Evolutionary conservation across 2,329 filamentous ascomycete species (phyloP), one percentile per base, ranked within the genome.

Genomic region (Fusarium concolor): DNA sequence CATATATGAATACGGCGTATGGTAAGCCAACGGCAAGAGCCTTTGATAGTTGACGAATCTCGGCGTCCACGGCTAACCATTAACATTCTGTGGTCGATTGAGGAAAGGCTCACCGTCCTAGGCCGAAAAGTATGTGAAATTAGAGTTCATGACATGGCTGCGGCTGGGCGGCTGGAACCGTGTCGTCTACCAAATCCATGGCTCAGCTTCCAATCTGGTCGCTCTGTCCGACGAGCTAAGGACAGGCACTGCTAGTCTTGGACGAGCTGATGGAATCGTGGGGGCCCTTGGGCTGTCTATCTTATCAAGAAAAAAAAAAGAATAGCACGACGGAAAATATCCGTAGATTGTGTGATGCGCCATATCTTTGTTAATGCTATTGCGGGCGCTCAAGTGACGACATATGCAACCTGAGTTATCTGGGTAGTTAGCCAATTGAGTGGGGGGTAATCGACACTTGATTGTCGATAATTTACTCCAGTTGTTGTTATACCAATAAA

Each of bases 371-470:
- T 53, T 53, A 47, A 33, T 56, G 53, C 44, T 43, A 29, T 38
- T 73, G 71, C 71, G 70, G 71, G 71, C 71, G 71, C 56, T 66
- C 41, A 37, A 56, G 47, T 62, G 43, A 69, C 46, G 50, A 52
- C 44, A 64, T 31, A 64, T 64, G 51, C 44, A 64, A 64, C 59
- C 41, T 22, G n/a, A 58, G 35, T 18, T 52, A 49, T 64, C 59
- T 42, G 17, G 26, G 41, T 60, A 60, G 29, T 59, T 29, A 45
- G 20, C 43, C 29, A 46, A 35, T 39, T 37, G 47, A 42, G 59
- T 64, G 60, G 57, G 22, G 55, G 67, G 63, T 28, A 60, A 60
- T 59, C 47, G 61, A 41, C 49, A 58, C 22, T 57, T 57, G 38
- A 50, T 43, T 61, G 35, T 28, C 20, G n/a, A 26, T 39, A 14